Conservation (phyloP, 2,329 filamentous ascomycete species). For the Pseudogymnoascus destructans region DNA sequence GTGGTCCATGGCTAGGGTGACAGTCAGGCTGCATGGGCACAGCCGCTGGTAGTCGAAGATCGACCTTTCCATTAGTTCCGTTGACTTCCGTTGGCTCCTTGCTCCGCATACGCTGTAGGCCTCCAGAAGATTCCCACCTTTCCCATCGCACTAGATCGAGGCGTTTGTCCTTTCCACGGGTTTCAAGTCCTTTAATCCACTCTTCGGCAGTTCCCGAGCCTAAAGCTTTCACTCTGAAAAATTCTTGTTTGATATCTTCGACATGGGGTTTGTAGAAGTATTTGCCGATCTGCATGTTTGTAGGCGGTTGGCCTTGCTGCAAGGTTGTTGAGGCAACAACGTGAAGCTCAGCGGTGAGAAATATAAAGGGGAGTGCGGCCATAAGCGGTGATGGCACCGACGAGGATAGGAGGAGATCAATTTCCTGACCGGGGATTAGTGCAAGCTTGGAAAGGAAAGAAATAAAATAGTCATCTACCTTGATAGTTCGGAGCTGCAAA, state of each 20-base stretch:
- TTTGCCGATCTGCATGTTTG: slow-evolving; percentile 44
- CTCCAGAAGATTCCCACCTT: slow-evolving; percentile 35
- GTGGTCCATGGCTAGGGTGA: not conserved
- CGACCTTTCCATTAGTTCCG: not conserved
- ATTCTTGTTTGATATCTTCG: slow-evolving; percentile 46
- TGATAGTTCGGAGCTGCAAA: slow-evolving; percentile 45
- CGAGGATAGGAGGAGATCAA: slow-evolving; percentile 52
- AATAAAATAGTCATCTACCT: slow-evolving; percentile 38
- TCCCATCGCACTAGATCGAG: slow-evolving; percentile 59
- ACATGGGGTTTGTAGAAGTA: slow-evolving; percentile 52
- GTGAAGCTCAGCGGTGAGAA: slow-evolving; percentile 48
- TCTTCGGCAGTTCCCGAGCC: slow-evolving; percentile 59
- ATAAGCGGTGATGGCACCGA: slow-evolving; percentile 47
- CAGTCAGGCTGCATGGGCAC: not conserved
- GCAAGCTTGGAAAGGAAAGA: slow-evolving; percentile 8
- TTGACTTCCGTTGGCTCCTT: not conserved
- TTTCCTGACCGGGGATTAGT: slow-evolving; percentile 42
- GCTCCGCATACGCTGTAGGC: slow-evolving; percentile 18
- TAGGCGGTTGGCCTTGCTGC: slow-evolving; percentile 36
- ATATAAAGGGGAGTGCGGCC: slow-evolving; percentile 55
- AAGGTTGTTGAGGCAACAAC: slow-evolving; percentile 44
- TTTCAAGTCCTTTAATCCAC: slow-evolving; percentile 64
- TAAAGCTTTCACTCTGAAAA: slow-evolving; percentile 49
- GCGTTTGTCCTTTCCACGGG: slow-evolving; percentile 45
- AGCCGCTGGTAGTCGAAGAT: not conserved